phyloP scores from a whole-genome alignment of 768 basidiomycete genomes.

The Epithele typhae region DNA sequence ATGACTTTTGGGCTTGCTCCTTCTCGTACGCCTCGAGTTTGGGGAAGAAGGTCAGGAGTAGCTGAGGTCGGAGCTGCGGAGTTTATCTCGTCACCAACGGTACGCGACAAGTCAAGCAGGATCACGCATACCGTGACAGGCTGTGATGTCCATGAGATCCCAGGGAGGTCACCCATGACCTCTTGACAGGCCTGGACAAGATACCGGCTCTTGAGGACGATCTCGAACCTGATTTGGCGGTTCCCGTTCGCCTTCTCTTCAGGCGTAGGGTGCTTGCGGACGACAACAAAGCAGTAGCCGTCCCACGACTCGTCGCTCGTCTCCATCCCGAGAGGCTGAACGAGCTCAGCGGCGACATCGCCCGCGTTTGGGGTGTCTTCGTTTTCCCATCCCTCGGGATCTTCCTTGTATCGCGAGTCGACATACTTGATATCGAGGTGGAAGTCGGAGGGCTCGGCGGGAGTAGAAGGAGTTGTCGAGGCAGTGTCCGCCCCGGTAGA shows the following conservation, averaged over 20 bases:
- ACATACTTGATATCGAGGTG: conserved; percentile 56
- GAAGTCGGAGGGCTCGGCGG: conserved; percentile 21
- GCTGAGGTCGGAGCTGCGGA: conserved; percentile 46
- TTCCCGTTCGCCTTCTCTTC: not conserved
- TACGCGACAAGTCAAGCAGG: no score
- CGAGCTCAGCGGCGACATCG: conserved; percentile 31
- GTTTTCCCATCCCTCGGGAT: conserved; percentile 56
- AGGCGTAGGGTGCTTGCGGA: conserved; percentile 48
- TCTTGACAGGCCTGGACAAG: conserved; percentile 54
- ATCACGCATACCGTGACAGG: conserved; percentile 24
- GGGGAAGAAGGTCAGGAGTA: conserved; percentile 51
- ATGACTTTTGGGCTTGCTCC: conserved; percentile 30
- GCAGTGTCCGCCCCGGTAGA: no score
- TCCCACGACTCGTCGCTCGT: conserved; percentile 49
- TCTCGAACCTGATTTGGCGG: conserved; percentile 30
- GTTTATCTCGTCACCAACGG: not conserved
- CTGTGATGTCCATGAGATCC: conserved; percentile 54
- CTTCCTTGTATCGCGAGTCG: conserved; percentile 53
- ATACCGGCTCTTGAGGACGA: conserved; percentile 55
- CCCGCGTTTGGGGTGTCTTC: conserved; percentile 45
- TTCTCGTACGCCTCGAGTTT: conserved; percentile 43
- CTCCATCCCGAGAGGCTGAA: not conserved
- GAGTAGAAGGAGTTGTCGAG: no score
- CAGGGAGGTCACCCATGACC: conserved; percentile 50
- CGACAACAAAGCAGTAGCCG: conserved; percentile 53